Conservation (phyloP, 306 rosid species). For the Malus orientalis region DNA sequence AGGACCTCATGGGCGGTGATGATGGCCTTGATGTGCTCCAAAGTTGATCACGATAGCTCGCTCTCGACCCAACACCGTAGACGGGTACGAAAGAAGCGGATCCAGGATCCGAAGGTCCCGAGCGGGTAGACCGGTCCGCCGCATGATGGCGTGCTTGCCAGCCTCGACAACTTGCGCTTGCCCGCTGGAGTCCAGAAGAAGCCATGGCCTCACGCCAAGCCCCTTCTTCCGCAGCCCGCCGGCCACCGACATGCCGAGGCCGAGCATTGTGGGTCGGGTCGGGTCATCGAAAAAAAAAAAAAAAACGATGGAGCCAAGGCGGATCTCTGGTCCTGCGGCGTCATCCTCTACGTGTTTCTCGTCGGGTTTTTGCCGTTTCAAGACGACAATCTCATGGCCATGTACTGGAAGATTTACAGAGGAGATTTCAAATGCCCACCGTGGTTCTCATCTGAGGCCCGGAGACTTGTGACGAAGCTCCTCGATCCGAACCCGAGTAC, state of each 20-base stretch:
- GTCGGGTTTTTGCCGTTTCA: no score
- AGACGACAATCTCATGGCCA: no score
- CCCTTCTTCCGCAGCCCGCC: conserved; percentile 63
- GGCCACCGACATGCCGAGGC: conserved; percentile 13
- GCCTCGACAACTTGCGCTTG: conserved; percentile 67
- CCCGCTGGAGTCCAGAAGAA: conserved; percentile 52
- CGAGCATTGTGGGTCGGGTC: conserved; percentile 14
- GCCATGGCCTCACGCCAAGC: conserved; percentile 69
- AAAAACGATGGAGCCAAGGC: no score
- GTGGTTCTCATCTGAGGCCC: no score
- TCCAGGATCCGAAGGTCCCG: conserved; percentile 88
- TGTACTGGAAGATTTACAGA: no score
- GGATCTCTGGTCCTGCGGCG: no score
- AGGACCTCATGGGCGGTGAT: conserved; percentile 86
- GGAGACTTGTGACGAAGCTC: no score
- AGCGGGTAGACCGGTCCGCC: conserved; percentile 86
- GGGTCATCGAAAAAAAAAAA: not conserved
- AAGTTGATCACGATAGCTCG: conserved; percentile 74
- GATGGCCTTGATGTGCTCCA: conserved; percentile 93
- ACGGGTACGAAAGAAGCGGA: conserved; percentile 65
- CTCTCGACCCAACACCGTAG: conserved; percentile 72
- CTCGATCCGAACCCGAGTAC: no score
- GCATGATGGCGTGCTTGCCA: conserved; percentile 89
- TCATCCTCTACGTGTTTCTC: no score
- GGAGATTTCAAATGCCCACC: no score